A percentile compares a stretch with the other conserved stretches of the same genome.
These are phyloP conservation scores for Colletotrichum musae DNA, from an alignment of 2,329 filamentous ascomycete genomes.

Conservation along the genomic window DNA sequence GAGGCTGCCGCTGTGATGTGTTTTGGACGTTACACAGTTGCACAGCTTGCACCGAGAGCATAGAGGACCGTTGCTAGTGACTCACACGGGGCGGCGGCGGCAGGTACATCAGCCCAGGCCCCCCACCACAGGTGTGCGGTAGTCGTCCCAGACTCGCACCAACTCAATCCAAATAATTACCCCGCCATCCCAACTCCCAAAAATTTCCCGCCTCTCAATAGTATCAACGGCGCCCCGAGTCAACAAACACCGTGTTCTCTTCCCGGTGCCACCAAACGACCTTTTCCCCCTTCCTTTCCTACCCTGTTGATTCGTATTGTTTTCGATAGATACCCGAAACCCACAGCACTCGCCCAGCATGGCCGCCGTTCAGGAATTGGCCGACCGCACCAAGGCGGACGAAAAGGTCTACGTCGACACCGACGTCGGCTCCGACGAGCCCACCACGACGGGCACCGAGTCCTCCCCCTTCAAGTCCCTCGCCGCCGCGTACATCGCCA, in stretches of 20 bases:
- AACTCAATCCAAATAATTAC: constrained; percentile 40
- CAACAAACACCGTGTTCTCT: constrained; percentile 29
- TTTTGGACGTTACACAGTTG: not conserved
- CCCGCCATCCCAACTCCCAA: constrained; percentile 42
- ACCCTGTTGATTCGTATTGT: not conserved
- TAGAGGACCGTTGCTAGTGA: constrained; percentile 21
- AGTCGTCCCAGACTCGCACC: constrained; percentile 25
- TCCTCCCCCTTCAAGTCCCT: constrained; percentile 86
- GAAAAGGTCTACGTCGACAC: constrained; percentile 82
- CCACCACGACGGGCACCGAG: constrained; percentile 77
- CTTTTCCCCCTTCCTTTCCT: not conserved
- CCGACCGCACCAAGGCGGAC: constrained; percentile 63
- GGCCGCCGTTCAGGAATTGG: constrained; percentile 64
- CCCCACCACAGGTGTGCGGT: not conserved
- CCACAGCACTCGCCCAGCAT: constrained; percentile 46
- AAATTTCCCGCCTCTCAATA: constrained; percentile 33
- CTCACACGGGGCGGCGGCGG: constrained; percentile 21
- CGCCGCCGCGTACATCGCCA: constrained; percentile 81
- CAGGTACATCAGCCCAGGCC: constrained; percentile 18
- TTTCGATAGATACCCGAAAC: not conserved
- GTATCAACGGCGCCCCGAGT: constrained; percentile 17
- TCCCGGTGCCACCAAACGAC: not conserved
- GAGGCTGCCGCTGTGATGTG: not conserved
- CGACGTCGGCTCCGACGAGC: constrained; percentile 81
- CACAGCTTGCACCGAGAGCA: not conserved